Conservation (phyloP, 345 rosid genomes). For the Erucastrum elatum region DNA sequence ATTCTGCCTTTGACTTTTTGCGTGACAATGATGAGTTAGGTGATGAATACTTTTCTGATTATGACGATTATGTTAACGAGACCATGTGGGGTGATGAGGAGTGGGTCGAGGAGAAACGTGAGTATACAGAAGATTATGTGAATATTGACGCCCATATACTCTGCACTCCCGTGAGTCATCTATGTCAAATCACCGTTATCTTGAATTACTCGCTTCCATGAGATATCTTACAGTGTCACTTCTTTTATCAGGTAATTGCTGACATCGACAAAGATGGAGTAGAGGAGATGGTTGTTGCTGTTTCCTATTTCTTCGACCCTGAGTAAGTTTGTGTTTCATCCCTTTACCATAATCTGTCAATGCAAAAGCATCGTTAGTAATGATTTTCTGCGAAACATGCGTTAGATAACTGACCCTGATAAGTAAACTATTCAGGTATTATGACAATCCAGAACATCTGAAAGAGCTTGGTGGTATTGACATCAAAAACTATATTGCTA, state of each 20-base stretch:
- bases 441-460: constrained; percentile 86
- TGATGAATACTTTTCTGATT: constrained; percentile 86
- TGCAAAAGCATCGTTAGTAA: constrained; percentile 16
- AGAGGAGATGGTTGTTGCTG: constrained; percentile 90
- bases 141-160: constrained; percentile 88
- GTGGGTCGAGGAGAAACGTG: constrained; percentile 82
- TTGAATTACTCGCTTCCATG: constrained; percentile 25
- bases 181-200: constrained; percentile 11
- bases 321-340: constrained; percentile 65
- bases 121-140: constrained; percentile 67
- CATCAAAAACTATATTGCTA: constrained; percentile 85
- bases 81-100: constrained; percentile 97
- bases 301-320: constrained; percentile 92
- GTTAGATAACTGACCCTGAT: constrained; percentile 10
- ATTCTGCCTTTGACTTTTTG: constrained; percentile 82
- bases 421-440: constrained; percentile 59
- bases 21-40: constrained; percentile 87
- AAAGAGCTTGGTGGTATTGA: constrained; percentile 88
- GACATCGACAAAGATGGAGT: constrained; percentile 98
- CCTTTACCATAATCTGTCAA: constrained; percentile 5
- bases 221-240: constrained; percentile 32
- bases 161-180: constrained; percentile 85
- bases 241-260: constrained; percentile 72
- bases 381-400: constrained; percentile 9
- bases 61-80: constrained; percentile 90